Base-by-base conservation (phyloP, 2,329 filamentous ascomycete species). In the Aspergillus floridensis region DNA sequence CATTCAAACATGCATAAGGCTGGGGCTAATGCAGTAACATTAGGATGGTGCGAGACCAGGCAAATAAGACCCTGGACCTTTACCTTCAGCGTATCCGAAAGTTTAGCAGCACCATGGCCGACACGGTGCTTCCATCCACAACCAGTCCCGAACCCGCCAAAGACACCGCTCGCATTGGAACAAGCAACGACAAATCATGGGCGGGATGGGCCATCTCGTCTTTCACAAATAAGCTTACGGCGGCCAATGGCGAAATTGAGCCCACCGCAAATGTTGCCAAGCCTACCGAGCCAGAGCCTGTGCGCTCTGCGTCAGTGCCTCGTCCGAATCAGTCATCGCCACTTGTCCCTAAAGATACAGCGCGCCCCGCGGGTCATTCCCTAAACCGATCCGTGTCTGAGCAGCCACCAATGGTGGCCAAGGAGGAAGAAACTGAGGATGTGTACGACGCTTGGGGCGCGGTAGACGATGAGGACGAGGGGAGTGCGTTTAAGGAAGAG, bases 151-250 rank as follows among this genome's bases (percentile, higher is more conserved):
- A 81, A 24, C 62, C 65, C 24, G 73, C 76, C 31, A 74, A 78
- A 46, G 71, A 76, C 21, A 82, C 84, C 0, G 88, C 91, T 1
- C 86, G 91, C 35, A 95, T 96, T 82, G 88, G 88, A 63, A 95
- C 92, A 1, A 89, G 92, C 61, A 85, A 83, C 44, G 83, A 88
- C 56, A 80, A 83, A 22, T 87, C 87, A 2, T 98, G 95, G 95
- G 87, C 95, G 1, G 95, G 95, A 12, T 99, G 95, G 95, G 95
- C 95, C 1, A 97, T 99, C 57, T 98, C 95, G 0, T 97, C 92
- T 1, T 99, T 99, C 72, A 98, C 95, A 2, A 98, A 98, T 76
- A 97, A 96, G 70, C 75, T 98, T 12, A 88, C 91, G 1, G 79
- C 90, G 0, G 92, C 92, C 0, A 89, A 89, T 8, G 95, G 95